These are phyloP conservation scores for Solanum infundibuliforme DNA, from an alignment of 257 asterid species.

Conservation along the genomic window DNA sequence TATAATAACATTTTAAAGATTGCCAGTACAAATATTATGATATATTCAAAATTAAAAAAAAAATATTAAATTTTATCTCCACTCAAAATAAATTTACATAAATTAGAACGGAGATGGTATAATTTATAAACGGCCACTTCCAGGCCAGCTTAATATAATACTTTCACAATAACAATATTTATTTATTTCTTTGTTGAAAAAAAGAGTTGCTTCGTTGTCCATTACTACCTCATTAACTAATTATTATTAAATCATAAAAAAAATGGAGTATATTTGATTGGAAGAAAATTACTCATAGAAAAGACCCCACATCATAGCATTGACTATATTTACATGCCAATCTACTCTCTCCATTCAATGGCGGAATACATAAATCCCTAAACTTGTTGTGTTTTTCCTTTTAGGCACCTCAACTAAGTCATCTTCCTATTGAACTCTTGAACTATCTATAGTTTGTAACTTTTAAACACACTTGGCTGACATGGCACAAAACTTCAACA, in stretches of 20 bases:
- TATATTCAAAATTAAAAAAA: not conserved
- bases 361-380: too few relatives aligned
- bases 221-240: not conserved
- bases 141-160: not conserved
- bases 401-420: not conserved
- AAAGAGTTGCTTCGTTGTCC: not conserved
- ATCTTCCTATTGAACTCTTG: not conserved
- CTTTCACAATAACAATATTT: not conserved
- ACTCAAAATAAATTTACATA: not conserved
- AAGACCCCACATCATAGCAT: not conserved
- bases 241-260: not conserved
- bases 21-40: not conserved
- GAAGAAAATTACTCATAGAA: not conserved
- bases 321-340: not conserved
- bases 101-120: not conserved
- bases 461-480: too few relatives aligned
- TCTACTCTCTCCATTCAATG: not conserved
- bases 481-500: not conserved
- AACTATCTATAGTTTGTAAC: too few relatives aligned
- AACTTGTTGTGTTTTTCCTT: not conserved
- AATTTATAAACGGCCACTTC: not conserved
- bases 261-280: not conserved
- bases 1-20: not conserved
- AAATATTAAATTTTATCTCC: not conserved
- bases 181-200: not conserved